Evolutionary conservation across 768 basidiomycete genomes (phyloP), one percentile per base, ranked within the genome.

Genomic region (Rubroboletus pulcherrimus): DNA sequence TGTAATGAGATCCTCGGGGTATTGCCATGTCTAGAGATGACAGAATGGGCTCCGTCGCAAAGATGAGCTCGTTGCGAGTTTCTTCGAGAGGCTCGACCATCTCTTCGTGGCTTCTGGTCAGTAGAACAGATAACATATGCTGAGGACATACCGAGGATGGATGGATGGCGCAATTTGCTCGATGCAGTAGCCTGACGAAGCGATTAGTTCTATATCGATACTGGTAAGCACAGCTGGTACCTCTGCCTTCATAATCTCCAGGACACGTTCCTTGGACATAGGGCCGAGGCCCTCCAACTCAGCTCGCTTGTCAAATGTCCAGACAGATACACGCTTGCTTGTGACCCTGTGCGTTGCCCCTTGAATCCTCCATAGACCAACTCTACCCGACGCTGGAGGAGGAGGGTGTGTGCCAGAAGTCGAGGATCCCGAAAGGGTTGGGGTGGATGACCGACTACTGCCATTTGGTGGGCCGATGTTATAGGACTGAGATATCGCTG

Each of bases 81-180:
- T 99, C 96, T 67, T 98, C 94, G 44, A 97, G 74, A 26, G 97
- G 96, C 73, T 99, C 97, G 30, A 96, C 94, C 87, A 98, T 91
- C 76, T 98, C 96, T 93, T 71, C 38, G 31, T 12, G 44, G 34
- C 11, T 35, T 37, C 19, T 11, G 19, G 58, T 53, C 29, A 55
- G 54, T 53, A 44, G 60, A 53, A 37, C 38, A 19, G 30, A 42
- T 2, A n/a, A 39, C 7, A 14, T n/a, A 17, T 35, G 30, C 12
- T 15, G 38, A 45, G 31, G 29, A 58, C 75, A 53, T 65, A 91
- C 91, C 91, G 55, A 99, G 79, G 48, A 99, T 85, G 57, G 90
- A 95, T 5, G 97, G 97, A 74, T 98, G 96, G 33, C 97, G 81
- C 42, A 98, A 74, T 60, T 87, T 82, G 29, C 91, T 84, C 19